Evolutionary conservation across 140 eudicot genomes (phyloP).

Genomic region (Flaveria floridana): DNA sequence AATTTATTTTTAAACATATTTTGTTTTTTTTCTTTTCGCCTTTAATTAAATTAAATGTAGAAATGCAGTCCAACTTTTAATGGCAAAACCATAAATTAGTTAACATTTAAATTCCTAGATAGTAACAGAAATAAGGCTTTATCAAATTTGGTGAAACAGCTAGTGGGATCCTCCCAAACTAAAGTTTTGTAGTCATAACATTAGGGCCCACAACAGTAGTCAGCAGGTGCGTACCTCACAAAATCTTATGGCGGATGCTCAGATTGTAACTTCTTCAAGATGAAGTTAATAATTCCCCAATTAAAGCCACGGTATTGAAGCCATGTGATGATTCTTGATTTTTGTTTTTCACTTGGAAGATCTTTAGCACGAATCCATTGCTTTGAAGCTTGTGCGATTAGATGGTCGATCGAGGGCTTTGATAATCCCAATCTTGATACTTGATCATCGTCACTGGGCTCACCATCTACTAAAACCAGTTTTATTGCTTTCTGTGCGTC

Average conservation of each 20-base stretch:
- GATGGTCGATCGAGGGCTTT: constrained; percentile 63
- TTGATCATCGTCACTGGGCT: constrained; percentile 42
- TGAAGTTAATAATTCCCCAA: constrained; percentile 54
- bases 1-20: too few relatives aligned
- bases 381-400: constrained; percentile 71
- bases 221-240: constrained; percentile 15
- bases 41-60: neutral
- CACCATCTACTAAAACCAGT: constrained; percentile 56
- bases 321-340: constrained; percentile 74
- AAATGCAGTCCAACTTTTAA: constrained; percentile 19
- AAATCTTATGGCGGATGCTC: constrained; percentile 42
- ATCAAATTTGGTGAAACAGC: neutral
- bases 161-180: constrained; percentile 16
- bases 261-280: constrained; percentile 69
- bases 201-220: constrained; percentile 6
- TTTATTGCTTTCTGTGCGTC: constrained; percentile 82
- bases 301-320: constrained; percentile 88
- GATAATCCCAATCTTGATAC: constrained; percentile 57
- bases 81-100: neutral
- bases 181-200: constrained; percentile 16
- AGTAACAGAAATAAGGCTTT: constrained; percentile 9
- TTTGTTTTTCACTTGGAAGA: constrained; percentile 55
- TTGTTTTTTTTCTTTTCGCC: too few relatives aligned
- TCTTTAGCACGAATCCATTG: constrained; percentile 64
- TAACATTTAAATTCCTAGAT: constrained; percentile 23